phyloP scores from a whole-genome alignment of 2,329 filamentous ascomycete species.

The Cladosporium colombiae region DNA sequence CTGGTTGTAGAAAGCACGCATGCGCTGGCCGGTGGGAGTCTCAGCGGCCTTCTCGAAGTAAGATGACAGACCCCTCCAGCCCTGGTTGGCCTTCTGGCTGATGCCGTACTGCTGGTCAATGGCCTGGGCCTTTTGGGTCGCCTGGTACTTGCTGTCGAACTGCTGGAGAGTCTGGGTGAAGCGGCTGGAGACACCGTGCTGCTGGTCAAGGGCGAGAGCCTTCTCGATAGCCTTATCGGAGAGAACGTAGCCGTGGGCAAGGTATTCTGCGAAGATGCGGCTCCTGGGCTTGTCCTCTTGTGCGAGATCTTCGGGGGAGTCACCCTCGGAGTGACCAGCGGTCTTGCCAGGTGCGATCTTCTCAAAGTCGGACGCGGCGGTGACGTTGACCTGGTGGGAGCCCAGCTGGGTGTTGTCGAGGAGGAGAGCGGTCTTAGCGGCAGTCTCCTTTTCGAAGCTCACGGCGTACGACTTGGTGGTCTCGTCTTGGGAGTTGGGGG shows the following conservation, averaged over 20 bases:
- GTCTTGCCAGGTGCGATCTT: constrained; percentile 62
- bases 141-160: constrained; percentile 85
- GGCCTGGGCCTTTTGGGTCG: constrained; percentile 79
- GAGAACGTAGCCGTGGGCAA: constrained; percentile 89
- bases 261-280: constrained; percentile 92
- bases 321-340: constrained; percentile 54
- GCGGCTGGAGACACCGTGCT: constrained; percentile 79
- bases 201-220: constrained; percentile 83
- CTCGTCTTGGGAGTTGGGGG: constrained; percentile 56
- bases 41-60: constrained; percentile 94
- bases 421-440: constrained; percentile 93
- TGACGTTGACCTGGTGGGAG: constrained; percentile 72
- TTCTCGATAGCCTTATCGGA: constrained; percentile 75
- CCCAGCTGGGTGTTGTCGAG: constrained; percentile 96
- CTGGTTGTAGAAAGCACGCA: constrained; percentile 84
- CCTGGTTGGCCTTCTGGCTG: constrained; percentile 67
- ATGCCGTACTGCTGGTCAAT: constrained; percentile 85
- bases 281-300: constrained; percentile 97
- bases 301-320: constrained; percentile 69
- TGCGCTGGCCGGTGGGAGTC: constrained; percentile 83
- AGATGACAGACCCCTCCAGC: constrained; percentile 69
- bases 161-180: constrained; percentile 76
- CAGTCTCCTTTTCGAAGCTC: constrained; percentile 94
- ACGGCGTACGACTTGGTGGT: constrained; percentile 83
- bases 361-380: constrained; percentile 67